Conservation (phyloP, 345 rosid genomes). For the Lumnitzera racemosa region DNA sequence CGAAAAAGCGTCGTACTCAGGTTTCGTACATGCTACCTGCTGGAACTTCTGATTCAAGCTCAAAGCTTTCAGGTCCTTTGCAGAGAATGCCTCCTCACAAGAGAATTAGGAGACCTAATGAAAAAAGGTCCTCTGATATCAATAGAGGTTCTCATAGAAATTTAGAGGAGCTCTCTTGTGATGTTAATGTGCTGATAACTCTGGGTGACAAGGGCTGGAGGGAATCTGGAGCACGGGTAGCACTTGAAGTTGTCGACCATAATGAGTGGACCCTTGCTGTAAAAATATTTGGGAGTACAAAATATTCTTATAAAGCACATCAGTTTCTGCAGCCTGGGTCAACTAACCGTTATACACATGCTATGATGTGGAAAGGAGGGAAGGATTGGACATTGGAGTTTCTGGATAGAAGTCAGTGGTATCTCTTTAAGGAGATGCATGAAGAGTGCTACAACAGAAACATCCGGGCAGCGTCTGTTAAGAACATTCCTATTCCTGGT, state of each 20-base stretch:
- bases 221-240: slow-evolving; percentile 68
- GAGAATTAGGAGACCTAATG: slow-evolving; percentile 72
- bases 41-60: slow-evolving; percentile 51
- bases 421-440: slow-evolving; percentile 92
- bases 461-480: slow-evolving; percentile 71
- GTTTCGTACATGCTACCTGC: slow-evolving; percentile 78
- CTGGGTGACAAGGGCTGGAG: slow-evolving; percentile 89
- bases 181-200: slow-evolving; percentile 67
- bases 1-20: slow-evolving; percentile 83
- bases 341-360: slow-evolving; percentile 87
- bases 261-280: slow-evolving; percentile 95
- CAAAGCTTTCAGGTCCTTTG: slow-evolving; percentile 42
- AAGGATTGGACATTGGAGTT: slow-evolving; percentile 94
- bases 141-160: slow-evolving; percentile 49
- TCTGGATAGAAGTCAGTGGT: slow-evolving; percentile 88
- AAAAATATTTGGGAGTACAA: slow-evolving; percentile 58
- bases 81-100: slow-evolving; percentile 58
- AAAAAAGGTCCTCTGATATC: slow-evolving; percentile 49
- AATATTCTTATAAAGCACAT: slow-evolving; percentile 78
- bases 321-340: slow-evolving; percentile 95
- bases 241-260: slow-evolving; percentile 63
- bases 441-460: slow-evolving; percentile 93
- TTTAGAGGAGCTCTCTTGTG: slow-evolving; percentile 57
- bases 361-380: slow-evolving; percentile 99
- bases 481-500: slow-evolving; percentile 94